Evolutionary conservation across 345 rosid species (phyloP).

Genomic region (Murraya koenigii): DNA sequence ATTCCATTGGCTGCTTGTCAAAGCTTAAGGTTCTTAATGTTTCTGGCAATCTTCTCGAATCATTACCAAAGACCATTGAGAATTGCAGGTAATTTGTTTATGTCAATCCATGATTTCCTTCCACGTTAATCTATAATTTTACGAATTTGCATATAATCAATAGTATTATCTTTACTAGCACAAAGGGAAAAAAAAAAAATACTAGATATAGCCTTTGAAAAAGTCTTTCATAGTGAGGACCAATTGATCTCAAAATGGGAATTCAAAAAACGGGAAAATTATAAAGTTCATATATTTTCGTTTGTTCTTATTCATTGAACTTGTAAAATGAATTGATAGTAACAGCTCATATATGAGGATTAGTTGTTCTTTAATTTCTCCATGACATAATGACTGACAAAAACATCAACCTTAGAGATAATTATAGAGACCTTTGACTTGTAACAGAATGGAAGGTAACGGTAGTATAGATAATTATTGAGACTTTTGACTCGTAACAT

Average conservation of each 20-base stretch:
- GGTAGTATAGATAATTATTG: conserved; percentile 6
- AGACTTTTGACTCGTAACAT: background rate
- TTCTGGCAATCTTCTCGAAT: conserved; percentile 67
- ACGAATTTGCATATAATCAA: background rate
- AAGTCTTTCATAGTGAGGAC: background rate
- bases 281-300: too few species aligned
- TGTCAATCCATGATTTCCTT: background rate
- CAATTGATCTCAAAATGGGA: background rate
- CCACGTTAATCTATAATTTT: background rate
- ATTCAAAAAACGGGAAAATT: background rate
- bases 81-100: conserved; percentile 65
- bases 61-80: conserved; percentile 65
- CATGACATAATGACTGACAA: background rate
- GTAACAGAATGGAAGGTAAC: background rate
- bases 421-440: background rate
- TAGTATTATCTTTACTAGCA: background rate
- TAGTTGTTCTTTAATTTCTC: background rate
- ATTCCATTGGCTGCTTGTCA: conserved; percentile 79
- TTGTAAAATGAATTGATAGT: background rate
- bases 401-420: background rate
- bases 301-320: background rate
- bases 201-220: too few species aligned
- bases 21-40: conserved; percentile 78
- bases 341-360: background rate
- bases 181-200: too few species aligned